A percentile compares a stretch with the other conserved stretches of the same genome.
phyloP scores from a whole-genome alignment of 1,284 basidiomycete species.

The Ustilago crameri region DNA sequence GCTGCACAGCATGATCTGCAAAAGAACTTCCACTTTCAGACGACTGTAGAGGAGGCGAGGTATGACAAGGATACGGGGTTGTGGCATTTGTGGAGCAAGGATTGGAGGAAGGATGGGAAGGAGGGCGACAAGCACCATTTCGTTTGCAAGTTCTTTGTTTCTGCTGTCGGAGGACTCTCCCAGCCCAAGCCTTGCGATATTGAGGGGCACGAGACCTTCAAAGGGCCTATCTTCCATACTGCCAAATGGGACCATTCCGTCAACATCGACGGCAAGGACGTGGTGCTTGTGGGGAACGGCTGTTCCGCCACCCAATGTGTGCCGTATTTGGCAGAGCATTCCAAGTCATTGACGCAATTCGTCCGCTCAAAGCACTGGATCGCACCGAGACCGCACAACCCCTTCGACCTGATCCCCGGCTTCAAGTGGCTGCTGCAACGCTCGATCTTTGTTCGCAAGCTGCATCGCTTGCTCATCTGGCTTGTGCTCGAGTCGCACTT shows the following conservation, averaged over 20 bases:
- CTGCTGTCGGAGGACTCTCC: constrained; percentile 62
- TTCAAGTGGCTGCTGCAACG: constrained; percentile 59
- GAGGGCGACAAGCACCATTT: constrained; percentile 48
- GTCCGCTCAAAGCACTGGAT: constrained; percentile 65
- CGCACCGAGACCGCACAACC: constrained; percentile 51
- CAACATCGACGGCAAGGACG: constrained; percentile 64
- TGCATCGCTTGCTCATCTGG: constrained; percentile 59
- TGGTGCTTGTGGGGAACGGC: constrained; percentile 67
- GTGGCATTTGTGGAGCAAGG: constrained; percentile 61
- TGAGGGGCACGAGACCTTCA: constrained; percentile 60
- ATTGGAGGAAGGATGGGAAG: constrained; percentile 10
- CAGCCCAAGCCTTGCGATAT: constrained; percentile 63
- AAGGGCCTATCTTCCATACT: constrained; percentile 66
- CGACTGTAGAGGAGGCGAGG: constrained; percentile 53
- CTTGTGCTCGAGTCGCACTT: constrained; percentile 60
- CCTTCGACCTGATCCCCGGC: constrained; percentile 45
- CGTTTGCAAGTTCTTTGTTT: constrained; percentile 62
- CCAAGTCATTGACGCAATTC: constrained; percentile 60
- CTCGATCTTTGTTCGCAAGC: constrained; percentile 44
- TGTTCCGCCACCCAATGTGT: constrained; percentile 64
- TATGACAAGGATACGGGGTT: constrained; percentile 59
- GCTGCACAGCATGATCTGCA: constrained; percentile 54
- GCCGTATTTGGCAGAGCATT: constrained; percentile 50
- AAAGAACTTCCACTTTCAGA: constrained; percentile 53
- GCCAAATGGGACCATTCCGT: constrained; percentile 67